These are phyloP conservation scores for Silybum marianum DNA, from an alignment of 129 eudicot species.

Conservation along the genomic window DNA sequence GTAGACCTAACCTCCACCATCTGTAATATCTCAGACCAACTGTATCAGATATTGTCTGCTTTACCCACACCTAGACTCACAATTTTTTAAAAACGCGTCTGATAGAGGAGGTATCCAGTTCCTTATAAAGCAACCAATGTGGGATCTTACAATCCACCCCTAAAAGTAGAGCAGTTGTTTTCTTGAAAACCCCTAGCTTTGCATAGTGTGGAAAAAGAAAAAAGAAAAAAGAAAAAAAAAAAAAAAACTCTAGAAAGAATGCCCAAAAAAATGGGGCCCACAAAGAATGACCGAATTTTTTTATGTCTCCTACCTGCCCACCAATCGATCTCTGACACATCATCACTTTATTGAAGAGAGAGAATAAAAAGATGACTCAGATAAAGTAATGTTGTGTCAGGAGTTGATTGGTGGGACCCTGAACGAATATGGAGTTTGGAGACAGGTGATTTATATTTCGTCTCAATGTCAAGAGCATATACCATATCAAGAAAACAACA, in stretches of 20 bases:
- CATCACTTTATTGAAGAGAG: neutral
- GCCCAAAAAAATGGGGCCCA: neutral
- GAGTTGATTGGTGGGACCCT: neutral
- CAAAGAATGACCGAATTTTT: neutral
- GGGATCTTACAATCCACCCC: neutral
- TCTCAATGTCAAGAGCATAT: neutral
- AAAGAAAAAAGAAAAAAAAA: neutral
- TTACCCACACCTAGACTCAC: too few species aligned
- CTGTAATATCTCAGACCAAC: too few species aligned
- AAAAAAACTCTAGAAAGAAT: neutral
- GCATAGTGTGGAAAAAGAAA: neutral
- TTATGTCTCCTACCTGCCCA: neutral
- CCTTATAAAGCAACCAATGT: too few species aligned
- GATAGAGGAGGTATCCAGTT: too few species aligned
- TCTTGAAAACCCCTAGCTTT: neutral
- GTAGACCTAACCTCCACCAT: neutral
- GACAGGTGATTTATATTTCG: neutral
- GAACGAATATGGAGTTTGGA: too few species aligned
- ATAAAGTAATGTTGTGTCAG: neutral
- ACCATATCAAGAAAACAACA: neutral
- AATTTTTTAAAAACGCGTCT: too few species aligned
- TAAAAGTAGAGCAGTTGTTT: neutral
- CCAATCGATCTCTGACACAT: neutral
- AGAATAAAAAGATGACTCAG: neutral
- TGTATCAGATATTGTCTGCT: too few species aligned